Evolutionary conservation across 179 eudicot species (phyloP).

Genomic region (Silene noctiflora): DNA sequence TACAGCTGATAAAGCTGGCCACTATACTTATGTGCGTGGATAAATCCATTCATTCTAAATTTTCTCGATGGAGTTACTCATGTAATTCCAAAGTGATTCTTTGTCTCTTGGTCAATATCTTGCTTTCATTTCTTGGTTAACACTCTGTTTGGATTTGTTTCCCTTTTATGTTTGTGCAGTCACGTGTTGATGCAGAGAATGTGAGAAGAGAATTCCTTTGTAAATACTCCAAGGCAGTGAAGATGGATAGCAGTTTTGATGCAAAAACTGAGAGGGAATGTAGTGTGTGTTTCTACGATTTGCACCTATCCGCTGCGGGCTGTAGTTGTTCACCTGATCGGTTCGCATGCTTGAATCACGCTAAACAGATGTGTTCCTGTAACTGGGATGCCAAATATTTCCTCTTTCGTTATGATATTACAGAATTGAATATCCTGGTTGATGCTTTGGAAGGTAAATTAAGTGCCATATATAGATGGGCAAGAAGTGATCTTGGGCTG

Average conservation of each 20-base stretch:
- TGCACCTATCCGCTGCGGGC: slow-evolving; percentile 90
- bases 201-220: slow-evolving; percentile 81
- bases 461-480: slow-evolving; percentile 90
- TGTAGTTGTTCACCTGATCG: slow-evolving; percentile 87
- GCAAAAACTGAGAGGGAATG: slow-evolving; percentile 91
- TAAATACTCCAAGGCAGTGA: slow-evolving; percentile 58
- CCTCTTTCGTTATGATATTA: slow-evolving; percentile 77
- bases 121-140: background rate
- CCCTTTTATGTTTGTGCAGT: slow-evolving; percentile 33
- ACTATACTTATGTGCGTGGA: background rate
- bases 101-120: background rate
- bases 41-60: background rate
- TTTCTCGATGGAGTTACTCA: slow-evolving; percentile 5
- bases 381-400: slow-evolving; percentile 71
- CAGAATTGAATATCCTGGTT: slow-evolving; percentile 69
- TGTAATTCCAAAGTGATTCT: background rate
- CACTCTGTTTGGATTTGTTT: slow-evolving; percentile 6
- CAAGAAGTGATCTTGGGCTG: slow-evolving; percentile 78
- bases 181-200: slow-evolving; percentile 78
- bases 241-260: slow-evolving; percentile 91
- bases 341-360: slow-evolving; percentile 85
- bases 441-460: slow-evolving; percentile 97
- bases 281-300: slow-evolving; percentile 74
- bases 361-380: slow-evolving; percentile 83
- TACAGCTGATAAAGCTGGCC: background rate